Evolutionary conservation across 108 stramenopile species (phyloP).

Genomic region (Mayamaea pseudoterrestris): DNA sequence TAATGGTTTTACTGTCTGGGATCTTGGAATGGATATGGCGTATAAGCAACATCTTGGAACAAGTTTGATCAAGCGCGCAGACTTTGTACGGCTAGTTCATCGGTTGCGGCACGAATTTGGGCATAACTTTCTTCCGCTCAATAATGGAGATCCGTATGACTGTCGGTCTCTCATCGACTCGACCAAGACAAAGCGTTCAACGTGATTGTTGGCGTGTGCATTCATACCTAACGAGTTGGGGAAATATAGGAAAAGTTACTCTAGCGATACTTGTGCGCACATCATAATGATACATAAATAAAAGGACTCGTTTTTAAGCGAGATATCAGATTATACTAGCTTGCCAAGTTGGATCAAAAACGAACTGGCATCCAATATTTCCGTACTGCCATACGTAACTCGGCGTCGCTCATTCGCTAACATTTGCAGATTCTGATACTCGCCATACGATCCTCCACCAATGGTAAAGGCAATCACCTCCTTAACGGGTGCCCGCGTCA

Average conservation of each 20-base stretch:
- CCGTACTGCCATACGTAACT: conserved; percentile 90
- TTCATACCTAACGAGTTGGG: too few relatives aligned
- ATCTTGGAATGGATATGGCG: conserved; percentile 70
- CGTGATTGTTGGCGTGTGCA: too few relatives aligned
- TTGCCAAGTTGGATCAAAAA: conserved; percentile 73
- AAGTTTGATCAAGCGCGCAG: conserved; percentile 27
- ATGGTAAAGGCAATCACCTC: conserved; percentile 93
- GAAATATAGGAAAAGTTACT: too few relatives aligned
- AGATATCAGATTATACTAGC: conserved; percentile 21
- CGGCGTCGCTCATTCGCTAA: conserved; percentile 64
- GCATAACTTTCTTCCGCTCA: conserved; percentile 13
- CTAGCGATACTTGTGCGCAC: too few relatives aligned
- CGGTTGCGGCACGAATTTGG: conserved; percentile 13
- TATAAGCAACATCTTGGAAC: conserved; percentile 65
- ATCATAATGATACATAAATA: too few relatives aligned
- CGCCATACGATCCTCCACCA: conserved; percentile 93
- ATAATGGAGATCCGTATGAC: too few relatives aligned
- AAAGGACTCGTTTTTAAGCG: too few relatives aligned
- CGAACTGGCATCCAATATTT: conserved; percentile 70
- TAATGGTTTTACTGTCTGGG: conserved; percentile 59
- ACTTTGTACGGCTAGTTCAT: conserved; percentile 48
- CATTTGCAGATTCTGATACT: conserved; percentile 96
- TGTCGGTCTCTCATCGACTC: too few relatives aligned
- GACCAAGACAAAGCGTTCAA: too few relatives aligned
- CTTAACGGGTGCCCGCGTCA: conserved; percentile 54